Evolutionary conservation across 176 grass and related monocot species (phyloP), one percentile per base, ranked within the genome.

Genomic region (Chrysopogon serrulatus): DNA sequence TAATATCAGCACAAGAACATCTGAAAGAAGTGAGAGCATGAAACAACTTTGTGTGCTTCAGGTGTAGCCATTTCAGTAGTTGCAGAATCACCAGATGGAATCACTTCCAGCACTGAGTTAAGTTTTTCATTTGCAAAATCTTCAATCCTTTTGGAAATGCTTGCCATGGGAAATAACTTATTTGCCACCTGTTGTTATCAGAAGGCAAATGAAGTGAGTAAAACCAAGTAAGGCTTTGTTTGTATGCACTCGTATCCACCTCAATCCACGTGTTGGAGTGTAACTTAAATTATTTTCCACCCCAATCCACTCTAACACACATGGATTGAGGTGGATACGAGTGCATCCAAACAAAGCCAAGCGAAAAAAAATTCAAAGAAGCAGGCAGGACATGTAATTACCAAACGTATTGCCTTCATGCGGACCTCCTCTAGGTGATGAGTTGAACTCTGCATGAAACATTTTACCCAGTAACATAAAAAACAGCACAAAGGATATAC

Each of bases 351-450:
- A n/a, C n/a, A n/a, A n/a, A n/a, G n/a, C n/a, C n/a, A n/a, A n/a
- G n/a, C n/a, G n/a, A n/a, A n/a, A n/a, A 26, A 66, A 21, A 39
- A 37, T 42, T 68, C 37, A 60, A 41, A 83, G n/a, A 68, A 85
- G 40, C 31, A 85, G 11, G 30, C 21, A 81, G 13, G 69, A 59
- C 42, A 68, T 42, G 56, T 70, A 23, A 79, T 89, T 95, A 98
- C 95, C 92, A 98, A 84, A 68, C 95, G 95, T 93, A 94, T 98
- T 82, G 95, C 95, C 88, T 95, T 98, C 86, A 92, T 95, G 73
- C 95, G 86, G 47, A 98, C 92, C 75, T 95, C 95, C 74, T 95
- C 92, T 59, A 91, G 32, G 81, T 83, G 84, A 91, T 98, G 87
- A 64, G 91, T 88, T 82, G 95, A 84, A 93, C 89, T 98, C 95